phyloP scores from a whole-genome alignment of 306 rosid genomes.

The Betula pendula region DNA sequence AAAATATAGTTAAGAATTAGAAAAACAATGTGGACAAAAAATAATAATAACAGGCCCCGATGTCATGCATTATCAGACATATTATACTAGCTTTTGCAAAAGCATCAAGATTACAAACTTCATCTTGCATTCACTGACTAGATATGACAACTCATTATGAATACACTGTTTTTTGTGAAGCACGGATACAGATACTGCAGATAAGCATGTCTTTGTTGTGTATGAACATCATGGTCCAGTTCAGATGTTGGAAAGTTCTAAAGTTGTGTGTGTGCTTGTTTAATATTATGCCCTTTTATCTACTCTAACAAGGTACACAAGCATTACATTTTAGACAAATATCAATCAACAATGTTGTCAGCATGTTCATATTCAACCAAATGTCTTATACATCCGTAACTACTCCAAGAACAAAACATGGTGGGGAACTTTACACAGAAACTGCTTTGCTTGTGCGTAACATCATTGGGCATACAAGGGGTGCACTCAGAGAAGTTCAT shows the following conservation, averaged over 20 bases:
- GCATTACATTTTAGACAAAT: background rate
- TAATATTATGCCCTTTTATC: background rate
- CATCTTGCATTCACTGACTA: background rate
- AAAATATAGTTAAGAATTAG: background rate
- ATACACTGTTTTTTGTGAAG: background rate
- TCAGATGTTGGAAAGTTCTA: background rate
- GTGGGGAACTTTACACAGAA: slow-evolving; percentile 8
- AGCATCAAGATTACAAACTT: background rate
- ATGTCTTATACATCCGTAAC: background rate
- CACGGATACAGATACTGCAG: background rate
- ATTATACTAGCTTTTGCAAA: background rate
- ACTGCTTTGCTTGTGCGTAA: slow-evolving; percentile 3
- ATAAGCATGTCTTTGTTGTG: background rate
- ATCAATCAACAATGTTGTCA: background rate
- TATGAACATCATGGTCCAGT: background rate
- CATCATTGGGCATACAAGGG: slow-evolving; percentile 8
- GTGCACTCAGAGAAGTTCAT: slow-evolving; percentile 16
- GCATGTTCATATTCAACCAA: slow-evolving; percentile 7
- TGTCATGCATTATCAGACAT: background rate
- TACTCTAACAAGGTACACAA: background rate
- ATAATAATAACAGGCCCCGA: background rate
- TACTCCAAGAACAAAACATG: slow-evolving; percentile 18
- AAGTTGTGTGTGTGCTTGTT: background rate
- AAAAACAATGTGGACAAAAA: background rate
- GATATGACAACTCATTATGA: background rate